phyloP scores from a whole-genome alignment of 1,139 yeast genomes.

The Debaryomycetaceae sp. region DNA sequence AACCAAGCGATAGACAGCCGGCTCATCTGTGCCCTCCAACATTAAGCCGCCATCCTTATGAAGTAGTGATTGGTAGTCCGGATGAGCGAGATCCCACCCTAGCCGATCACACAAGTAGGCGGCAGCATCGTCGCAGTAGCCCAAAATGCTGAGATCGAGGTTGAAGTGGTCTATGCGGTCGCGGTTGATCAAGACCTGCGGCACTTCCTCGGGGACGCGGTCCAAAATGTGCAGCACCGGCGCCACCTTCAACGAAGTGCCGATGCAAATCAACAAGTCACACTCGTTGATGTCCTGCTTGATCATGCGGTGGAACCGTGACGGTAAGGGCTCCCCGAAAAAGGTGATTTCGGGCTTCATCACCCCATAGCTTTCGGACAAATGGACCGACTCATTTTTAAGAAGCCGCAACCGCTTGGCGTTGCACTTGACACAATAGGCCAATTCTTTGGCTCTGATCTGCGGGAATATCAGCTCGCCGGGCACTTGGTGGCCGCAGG shows the following conservation, averaged over 20 bases:
- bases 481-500: slow-evolving; percentile 64
- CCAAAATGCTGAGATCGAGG: slow-evolving; percentile 78
- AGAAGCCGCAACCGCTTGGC: slow-evolving; percentile 33
- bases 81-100: slow-evolving; percentile 68
- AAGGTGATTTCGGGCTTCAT: slow-evolving; percentile 95
- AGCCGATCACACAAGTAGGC: slow-evolving; percentile 56
- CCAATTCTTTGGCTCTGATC: slow-evolving; percentile 57
- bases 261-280: slow-evolving; percentile 82
- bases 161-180: slow-evolving; percentile 76
- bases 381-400: slow-evolving; percentile 20
- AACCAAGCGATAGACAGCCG: no score
- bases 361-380: slow-evolving; percentile 63
- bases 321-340: slow-evolving; percentile 85
- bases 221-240: slow-evolving; percentile 96
- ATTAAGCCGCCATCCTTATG: no score
- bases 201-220: slow-evolving; percentile 62
- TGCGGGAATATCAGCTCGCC: slow-evolving; percentile 66
- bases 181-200: slow-evolving; percentile 78
- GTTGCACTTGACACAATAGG: slow-evolving; percentile 69
- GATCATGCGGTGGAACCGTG: slow-evolving; percentile 61
- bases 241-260: slow-evolving; percentile 91
- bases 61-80: slow-evolving; percentile 23
- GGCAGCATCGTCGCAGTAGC: slow-evolving; percentile 86
- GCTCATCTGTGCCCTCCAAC: no score
- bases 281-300: slow-evolving; percentile 59